Conservation (phyloP, 2,329 filamentous ascomycete genomes). For the Paramyrothecium sp. region DNA sequence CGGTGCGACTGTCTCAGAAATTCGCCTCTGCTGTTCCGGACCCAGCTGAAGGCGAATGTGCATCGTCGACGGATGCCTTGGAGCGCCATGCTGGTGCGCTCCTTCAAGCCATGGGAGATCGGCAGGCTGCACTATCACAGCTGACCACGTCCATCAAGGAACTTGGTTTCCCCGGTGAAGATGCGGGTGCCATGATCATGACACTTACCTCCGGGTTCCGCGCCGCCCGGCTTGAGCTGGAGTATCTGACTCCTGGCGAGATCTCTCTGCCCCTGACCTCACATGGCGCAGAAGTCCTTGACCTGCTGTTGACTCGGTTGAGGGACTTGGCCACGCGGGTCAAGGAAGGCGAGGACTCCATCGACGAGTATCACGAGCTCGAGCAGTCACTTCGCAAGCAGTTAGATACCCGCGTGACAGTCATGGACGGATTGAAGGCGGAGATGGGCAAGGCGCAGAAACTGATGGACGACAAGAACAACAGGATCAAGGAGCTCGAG, state of each 20-base stretch:
- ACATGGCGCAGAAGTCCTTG: constrained; percentile 54
- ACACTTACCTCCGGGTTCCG: constrained; percentile 51
- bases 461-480: constrained; percentile 35
- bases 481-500: constrained; percentile 45
- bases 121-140: constrained; percentile 43
- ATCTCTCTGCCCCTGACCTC: constrained; percentile 49
- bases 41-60: not conserved
- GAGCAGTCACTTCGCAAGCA: constrained; percentile 57
- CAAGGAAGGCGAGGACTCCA: constrained; percentile 48
- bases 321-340: constrained; percentile 45
- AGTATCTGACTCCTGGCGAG: constrained; percentile 61
- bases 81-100: constrained; percentile 42
- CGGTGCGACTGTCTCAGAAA: constrained; percentile 33
- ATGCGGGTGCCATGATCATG: constrained; percentile 47
- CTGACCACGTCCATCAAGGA: constrained; percentile 43
- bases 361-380: constrained; percentile 60
- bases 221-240: constrained; percentile 57
- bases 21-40: constrained; percentile 22
- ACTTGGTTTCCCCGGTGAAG: constrained; percentile 50
- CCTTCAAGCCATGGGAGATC: constrained; percentile 45
- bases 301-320: constrained; percentile 50
- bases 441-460: constrained; percentile 35
- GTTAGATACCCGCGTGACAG: constrained; percentile 49
- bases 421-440: constrained; percentile 45
- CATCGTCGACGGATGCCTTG: constrained; percentile 24